These are phyloP conservation scores for Elasticomyces elasticus DNA, from an alignment of 495 filamentous ascomycete species.

Conservation along the genomic window DNA sequence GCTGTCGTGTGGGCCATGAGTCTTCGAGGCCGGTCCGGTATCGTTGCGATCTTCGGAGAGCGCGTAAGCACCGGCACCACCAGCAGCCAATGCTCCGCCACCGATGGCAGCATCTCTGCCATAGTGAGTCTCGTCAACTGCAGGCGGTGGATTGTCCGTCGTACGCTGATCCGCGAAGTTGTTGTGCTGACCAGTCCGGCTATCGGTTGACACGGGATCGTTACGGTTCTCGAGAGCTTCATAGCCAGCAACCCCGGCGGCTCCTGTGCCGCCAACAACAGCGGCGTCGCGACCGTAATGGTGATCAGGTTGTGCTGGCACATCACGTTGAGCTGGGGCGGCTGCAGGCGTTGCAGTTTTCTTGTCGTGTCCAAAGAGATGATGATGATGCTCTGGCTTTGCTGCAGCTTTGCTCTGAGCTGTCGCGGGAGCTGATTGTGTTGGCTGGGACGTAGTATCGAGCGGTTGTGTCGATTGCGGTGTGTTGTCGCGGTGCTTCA, in stretches of 20 bases:
- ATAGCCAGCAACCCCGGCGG: constrained; percentile 1
- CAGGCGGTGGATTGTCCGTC: not conserved
- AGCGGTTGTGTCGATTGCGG: not conserved
- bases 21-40: not conserved
- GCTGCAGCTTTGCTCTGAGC: not conserved
- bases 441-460: not conserved
- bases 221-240: not conserved
- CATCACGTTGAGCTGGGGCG: not conserved
- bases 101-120: not conserved
- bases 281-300: constrained; percentile 28
- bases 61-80: not conserved
- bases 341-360: not conserved
- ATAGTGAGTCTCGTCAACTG: not conserved
- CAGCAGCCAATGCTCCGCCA: not conserved
- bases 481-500: not conserved
- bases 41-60: not conserved
- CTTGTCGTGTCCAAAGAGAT: not conserved
- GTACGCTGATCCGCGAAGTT: not conserved
- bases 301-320: constrained; percentile 12
- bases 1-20: not conserved
- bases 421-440: not conserved
- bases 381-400: not conserved
- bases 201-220: not conserved
- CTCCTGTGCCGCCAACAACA: constrained; percentile 17
- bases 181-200: not conserved